Evolutionary conservation across 192 early-diverging fungal genomes (phyloP).

Genomic region (Podila minutissima): DNA sequence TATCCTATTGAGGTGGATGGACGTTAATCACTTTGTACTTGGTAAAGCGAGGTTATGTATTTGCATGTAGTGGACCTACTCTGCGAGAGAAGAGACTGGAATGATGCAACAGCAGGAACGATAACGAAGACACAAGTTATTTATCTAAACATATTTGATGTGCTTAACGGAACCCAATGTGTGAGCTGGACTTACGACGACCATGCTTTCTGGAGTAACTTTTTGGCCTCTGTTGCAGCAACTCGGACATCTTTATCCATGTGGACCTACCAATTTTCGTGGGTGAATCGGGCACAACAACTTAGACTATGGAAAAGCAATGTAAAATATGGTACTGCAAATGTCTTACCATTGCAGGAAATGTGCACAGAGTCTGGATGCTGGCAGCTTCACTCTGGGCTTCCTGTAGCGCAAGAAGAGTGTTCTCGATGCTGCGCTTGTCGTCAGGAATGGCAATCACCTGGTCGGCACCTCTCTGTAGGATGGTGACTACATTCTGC

Average conservation of each 20-base stretch:
- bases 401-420: constrained; percentile 28
- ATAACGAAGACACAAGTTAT: neutral
- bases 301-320: neutral
- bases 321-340: neutral
- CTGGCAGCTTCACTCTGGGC: constrained; percentile 32
- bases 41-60: neutral
- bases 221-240: constrained; percentile 71
- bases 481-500: neutral
- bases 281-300: neutral
- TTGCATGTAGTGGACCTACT: constrained; percentile 1
- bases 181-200: constrained; percentile 69
- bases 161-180: neutral
- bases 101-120: neutral
- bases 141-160: neutral
- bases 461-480: constrained; percentile 16
- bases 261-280: constrained; percentile 16
- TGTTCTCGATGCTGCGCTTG: constrained; percentile 22
- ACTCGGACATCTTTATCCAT: constrained; percentile 70
- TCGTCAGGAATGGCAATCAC: constrained; percentile 11
- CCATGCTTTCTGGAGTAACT: constrained; percentile 68
- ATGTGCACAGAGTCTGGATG: constrained; percentile 38
- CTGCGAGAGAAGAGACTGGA: constrained; percentile 29
- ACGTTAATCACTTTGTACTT: neutral
- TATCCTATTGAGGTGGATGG: constrained; percentile 52
- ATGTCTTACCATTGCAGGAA: constrained; percentile 34